These are phyloP conservation scores for Apiospora malaysiana DNA, from an alignment of 2,329 filamentous ascomycete species.

Conservation along the genomic window DNA sequence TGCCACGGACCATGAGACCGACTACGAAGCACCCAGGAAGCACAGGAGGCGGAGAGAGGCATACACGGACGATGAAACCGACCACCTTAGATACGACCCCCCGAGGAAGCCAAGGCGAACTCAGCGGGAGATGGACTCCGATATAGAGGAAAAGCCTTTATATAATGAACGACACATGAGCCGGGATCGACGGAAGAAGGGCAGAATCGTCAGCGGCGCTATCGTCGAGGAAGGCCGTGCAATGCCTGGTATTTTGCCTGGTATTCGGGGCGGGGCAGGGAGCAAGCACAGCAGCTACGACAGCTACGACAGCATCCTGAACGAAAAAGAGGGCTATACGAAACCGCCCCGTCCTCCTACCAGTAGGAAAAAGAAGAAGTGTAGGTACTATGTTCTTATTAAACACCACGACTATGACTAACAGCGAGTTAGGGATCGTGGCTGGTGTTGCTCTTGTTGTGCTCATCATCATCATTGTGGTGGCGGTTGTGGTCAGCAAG, in stretches of 20 bases:
- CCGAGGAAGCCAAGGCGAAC: constrained; percentile 30
- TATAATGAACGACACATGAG: constrained; percentile 43
- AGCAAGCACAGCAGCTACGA: constrained; percentile 51
- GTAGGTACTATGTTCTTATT: constrained; percentile 49
- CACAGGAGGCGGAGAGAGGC: constrained; percentile 27
- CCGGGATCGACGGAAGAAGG: constrained; percentile 53
- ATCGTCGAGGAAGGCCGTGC: constrained; percentile 70
- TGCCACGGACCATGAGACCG: constrained; percentile 32
- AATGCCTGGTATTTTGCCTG: constrained; percentile 43
- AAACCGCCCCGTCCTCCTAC: constrained; percentile 48
- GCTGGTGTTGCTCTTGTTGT: constrained; percentile 59
- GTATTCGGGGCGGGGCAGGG: constrained; percentile 48
- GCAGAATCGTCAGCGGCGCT: constrained; percentile 72
- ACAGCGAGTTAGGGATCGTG: constrained; percentile 56
- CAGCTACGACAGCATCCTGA: constrained; percentile 56
- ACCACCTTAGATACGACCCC: constrained; percentile 27
- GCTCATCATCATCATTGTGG: constrained; percentile 70
- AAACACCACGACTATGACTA: constrained; percentile 31
- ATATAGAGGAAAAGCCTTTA: constrained; percentile 35
- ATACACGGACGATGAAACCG: constrained; percentile 27
- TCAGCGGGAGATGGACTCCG: constrained; percentile 28
- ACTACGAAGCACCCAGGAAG: constrained; percentile 30
- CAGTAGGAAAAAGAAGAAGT: constrained; percentile 65
- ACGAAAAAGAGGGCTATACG: constrained; percentile 51
- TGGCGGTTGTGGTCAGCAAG: constrained; percentile 70